Conservation (phyloP, 257 asterid species). For the Verbascum thapsus region DNA sequence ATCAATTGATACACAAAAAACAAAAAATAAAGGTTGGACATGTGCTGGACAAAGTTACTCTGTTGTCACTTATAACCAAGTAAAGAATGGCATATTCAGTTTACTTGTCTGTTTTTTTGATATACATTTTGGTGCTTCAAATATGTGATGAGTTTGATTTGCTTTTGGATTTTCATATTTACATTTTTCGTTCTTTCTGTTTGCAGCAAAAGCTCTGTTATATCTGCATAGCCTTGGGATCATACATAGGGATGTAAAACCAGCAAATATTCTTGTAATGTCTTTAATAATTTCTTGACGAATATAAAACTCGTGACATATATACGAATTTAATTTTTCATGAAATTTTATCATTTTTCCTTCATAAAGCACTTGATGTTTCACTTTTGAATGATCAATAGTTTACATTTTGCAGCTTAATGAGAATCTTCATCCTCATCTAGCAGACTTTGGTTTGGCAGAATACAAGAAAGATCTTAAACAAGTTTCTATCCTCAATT, state of each 20-base stretch:
- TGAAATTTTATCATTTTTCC: neutral
- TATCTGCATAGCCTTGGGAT: slow-evolving; percentile 92
- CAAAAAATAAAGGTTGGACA: neutral
- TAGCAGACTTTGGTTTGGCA: slow-evolving; percentile 95
- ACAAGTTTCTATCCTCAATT: slow-evolving; percentile 61
- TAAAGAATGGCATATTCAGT: slow-evolving; percentile 1
- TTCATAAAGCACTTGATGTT: neutral
- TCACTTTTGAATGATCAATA: slow-evolving; percentile 27
- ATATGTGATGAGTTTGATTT: slow-evolving; percentile 10
- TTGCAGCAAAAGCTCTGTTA: slow-evolving; percentile 84
- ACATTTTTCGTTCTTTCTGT: slow-evolving; percentile 37
- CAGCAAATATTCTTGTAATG: slow-evolving; percentile 96
- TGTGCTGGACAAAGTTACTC: slow-evolving; percentile 2
- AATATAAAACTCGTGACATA: slow-evolving; percentile 20
- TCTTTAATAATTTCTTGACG: slow-evolving; percentile 29
- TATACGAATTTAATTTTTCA: slow-evolving; percentile 21
- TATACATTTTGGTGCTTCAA: slow-evolving; percentile 4
- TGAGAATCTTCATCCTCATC: slow-evolving; percentile 59
- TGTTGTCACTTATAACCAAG: neutral
- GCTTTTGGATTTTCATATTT: slow-evolving; percentile 25
- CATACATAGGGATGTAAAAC: slow-evolving; percentile 97
- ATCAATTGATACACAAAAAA: neutral
- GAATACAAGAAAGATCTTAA: slow-evolving; percentile 74
- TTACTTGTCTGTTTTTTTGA: neutral
- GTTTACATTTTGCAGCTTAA: slow-evolving; percentile 59